These are phyloP conservation scores for Penicillium rolfsii DNA, from an alignment of 2,329 filamentous ascomycete genomes.

Conservation along the genomic window DNA sequence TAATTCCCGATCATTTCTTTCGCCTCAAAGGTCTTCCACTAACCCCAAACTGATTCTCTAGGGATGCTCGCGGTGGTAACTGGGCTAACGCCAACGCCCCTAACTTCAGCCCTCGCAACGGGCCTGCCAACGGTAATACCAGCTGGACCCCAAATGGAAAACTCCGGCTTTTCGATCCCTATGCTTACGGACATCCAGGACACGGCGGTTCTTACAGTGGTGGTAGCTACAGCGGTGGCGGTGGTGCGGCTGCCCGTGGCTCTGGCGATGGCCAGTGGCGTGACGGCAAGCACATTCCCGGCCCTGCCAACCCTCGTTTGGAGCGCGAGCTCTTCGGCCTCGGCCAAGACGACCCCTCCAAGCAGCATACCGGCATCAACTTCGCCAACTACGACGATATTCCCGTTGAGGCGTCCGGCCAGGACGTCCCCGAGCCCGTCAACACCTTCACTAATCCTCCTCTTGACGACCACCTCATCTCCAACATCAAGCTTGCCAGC, in stretches of 20 bases:
- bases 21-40: constrained; percentile 15
- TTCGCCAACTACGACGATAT: constrained; percentile 99
- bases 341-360: constrained; percentile 79
- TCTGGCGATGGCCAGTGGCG: constrained; percentile 96
- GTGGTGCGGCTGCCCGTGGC: constrained; percentile 60
- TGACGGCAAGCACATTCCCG: constrained; percentile 94
- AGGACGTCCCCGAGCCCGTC: constrained; percentile 89
- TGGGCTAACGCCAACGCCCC: constrained; percentile 63
- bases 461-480: constrained; percentile 87
- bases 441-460: constrained; percentile 90
- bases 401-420: constrained; percentile 93
- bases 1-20: not conserved
- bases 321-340: constrained; percentile 96
- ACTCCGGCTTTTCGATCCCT: constrained; percentile 59
- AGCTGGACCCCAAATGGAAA: constrained; percentile 43
- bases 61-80: constrained; percentile 43
- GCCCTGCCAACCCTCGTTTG: constrained; percentile 81
- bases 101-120: constrained; percentile 56
- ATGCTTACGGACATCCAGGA: constrained; percentile 64
- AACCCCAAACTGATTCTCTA: constrained; percentile 23
- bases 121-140: constrained; percentile 45
- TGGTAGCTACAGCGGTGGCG: constrained; percentile 50
- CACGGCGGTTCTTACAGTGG: constrained; percentile 39
- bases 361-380: constrained; percentile 98
- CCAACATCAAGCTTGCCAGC: constrained; percentile 89